Evolutionary conservation across 2,329 filamentous ascomycete genomes (phyloP).

Genomic region (Dryadomyces quercivorus): DNA sequence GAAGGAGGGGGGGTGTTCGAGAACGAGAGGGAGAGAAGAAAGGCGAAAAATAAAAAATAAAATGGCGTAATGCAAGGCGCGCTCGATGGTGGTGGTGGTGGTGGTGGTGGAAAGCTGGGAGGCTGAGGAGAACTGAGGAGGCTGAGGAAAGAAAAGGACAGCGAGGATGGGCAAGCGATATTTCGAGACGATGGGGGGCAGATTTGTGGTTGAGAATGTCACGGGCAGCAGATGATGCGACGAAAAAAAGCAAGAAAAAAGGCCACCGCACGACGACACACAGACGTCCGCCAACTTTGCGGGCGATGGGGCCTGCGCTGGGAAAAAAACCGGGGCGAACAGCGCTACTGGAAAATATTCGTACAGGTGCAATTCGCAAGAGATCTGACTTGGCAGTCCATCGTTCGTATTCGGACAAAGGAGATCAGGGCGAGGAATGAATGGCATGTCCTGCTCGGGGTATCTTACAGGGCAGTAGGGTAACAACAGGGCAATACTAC

Average conservation of each 20-base stretch:
- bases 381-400: neutral
- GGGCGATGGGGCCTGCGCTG: neutral
- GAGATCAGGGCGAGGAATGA: too few species aligned
- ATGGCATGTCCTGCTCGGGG: too few species aligned
- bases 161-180: neutral
- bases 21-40: neutral
- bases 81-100: too few species aligned
- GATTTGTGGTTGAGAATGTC: neutral
- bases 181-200: neutral
- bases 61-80: neutral
- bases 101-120: too few species aligned
- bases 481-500: too few species aligned
- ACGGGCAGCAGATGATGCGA: conserved; percentile 1
- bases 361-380: neutral
- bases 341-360: neutral
- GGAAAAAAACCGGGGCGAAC: neutral
- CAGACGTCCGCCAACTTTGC: neutral
- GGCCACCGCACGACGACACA: conserved; percentile 1
- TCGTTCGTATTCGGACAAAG: too few species aligned
- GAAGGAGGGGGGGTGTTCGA: neutral
- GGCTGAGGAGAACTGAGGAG: neutral
- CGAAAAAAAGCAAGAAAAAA: neutral
- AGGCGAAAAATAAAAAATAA: neutral
- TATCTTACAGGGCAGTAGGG: too few species aligned
- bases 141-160: neutral